Base-by-base conservation (phyloP, 2,329 filamentous ascomycete genomes). In the Xylariaceae sp. region DNA sequence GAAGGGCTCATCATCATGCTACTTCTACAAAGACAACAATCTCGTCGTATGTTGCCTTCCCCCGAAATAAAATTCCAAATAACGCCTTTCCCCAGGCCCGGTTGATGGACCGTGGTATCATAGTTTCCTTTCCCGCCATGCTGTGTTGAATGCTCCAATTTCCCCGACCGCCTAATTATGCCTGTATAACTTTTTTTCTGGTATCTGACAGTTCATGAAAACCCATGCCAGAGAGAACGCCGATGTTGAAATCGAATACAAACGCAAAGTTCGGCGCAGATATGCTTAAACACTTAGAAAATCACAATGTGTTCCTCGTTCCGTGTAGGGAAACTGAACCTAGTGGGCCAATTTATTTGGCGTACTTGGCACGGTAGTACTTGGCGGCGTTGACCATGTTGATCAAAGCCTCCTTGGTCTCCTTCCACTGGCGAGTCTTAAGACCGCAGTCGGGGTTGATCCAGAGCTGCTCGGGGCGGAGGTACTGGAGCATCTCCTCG, bases 371-470 rank as follows among this genome's bases (percentile, higher is more conserved):
- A 76, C 94, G 93, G 92, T 87, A 97, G 84, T 81, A 88, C 86
- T 97, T 97, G 83, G 94, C 93, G 60, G 94, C 94, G 76, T 93
- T 92, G 79, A 99, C 93, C 91, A 99, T 89, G 88, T 97, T 96
- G 81, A 81, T 81, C 74, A 99, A 82, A 61, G 93, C 90, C 74
- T 91, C 91, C 88, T 97, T 97, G 78, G 92, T 96, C 87, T 99
- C 93, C 78, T 89, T 86, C 93, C 94, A 97, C 82, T 96, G 89
- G 72, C 94, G 90, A 70, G 94, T 99, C 91, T 99, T 99, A 62
- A 99, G 87, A 83, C 94, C 94, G 75, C 94, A 99, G 83, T 99
- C 94, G 69, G 94, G 94, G 84, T 99, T 93, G 81, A 97, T 90
- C 94, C 94, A 99, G 76, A 99, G 90, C 86, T 99, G 94, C 74